Evolutionary conservation across 2,329 filamentous ascomycete species (phyloP), one percentile per base, ranked within the genome.

Genomic region (Aureobasidium leucospermi): DNA sequence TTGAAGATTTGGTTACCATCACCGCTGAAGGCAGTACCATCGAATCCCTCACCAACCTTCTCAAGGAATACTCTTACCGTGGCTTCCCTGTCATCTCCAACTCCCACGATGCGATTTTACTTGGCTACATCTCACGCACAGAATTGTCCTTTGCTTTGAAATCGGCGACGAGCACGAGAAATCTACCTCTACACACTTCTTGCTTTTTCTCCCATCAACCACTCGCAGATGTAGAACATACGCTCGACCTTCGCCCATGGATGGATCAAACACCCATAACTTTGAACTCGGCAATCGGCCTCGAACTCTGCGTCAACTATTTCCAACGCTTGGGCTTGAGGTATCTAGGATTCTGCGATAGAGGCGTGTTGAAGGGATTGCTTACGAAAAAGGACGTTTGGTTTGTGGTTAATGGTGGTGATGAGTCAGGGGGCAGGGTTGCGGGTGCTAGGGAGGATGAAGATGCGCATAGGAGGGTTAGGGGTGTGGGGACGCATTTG

Each of bases 191-290:
- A 0, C 85, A 88, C 62, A 88, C 91, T 0, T 88, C 93, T 70
- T 87, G 87, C 45, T 91, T 88, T 74, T 96, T 99, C 74, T 81
- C 84, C 1, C 89, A 95, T 69, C 88, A 92, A 68, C 86, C 89
- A 2, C 85, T 93, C 58, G 87, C 88, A 0, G 90, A 96, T 67
- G 88, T 89, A 0, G 78, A 81, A 19, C 81, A 84, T 15, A 91
- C 87, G 0, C 84, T 99, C 41, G 94, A 99, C 74, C 81, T 99
- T 10, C 81, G 93, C 7, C 92, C 92, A 2, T 99, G 94, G 94
- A 96, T 99, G 91, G 94, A 99, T 73, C 93, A 96, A 73, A 99
- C 94, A 0, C 94, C 94, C 0, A 88, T 99, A 48, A 97, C 94
- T 0, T 79, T 97, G 16, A 89, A 90, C 43, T 56, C 52, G 1